phyloP scores from a whole-genome alignment of 2,329 filamentous ascomycete genomes.

The Teratosphaeria zuluensis region DNA sequence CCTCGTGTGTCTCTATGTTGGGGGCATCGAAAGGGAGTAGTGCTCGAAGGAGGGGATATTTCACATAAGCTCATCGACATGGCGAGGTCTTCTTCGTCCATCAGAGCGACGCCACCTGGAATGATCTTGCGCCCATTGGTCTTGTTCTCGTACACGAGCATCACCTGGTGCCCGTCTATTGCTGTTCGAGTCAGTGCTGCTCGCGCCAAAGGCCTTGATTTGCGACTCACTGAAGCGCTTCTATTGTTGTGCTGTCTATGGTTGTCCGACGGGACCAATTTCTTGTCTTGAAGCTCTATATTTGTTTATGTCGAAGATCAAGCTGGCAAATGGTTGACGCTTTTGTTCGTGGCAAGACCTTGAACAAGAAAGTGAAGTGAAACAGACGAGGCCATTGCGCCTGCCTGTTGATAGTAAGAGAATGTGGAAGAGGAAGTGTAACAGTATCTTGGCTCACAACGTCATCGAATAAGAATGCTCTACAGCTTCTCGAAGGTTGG shows the following conservation, averaged over 20 bases:
- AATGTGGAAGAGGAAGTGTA: not conserved
- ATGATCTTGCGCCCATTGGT: conserved; percentile 8
- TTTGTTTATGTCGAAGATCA: not conserved
- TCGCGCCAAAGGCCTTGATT: not conserved
- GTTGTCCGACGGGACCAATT: not conserved
- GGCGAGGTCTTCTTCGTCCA: conserved; percentile 6
- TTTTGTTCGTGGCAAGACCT: not conserved
- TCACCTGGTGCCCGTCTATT: not conserved
- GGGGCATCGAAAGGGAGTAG: not conserved
- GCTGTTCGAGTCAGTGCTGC: conserved; percentile 1
- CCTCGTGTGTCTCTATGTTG: conserved; percentile 5
- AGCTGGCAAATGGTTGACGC: not conserved
- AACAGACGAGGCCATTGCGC: too few species aligned
- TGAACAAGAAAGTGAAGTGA: not conserved
- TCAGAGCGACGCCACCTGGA: conserved; percentile 5
- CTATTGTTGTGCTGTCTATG: too few species aligned
- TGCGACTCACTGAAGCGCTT: not conserved
- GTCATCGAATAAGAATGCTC: not conserved
- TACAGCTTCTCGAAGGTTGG: conserved; percentile 79
- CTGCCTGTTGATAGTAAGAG: not conserved
- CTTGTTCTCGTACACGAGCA: conserved; percentile 10
- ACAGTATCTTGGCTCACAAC: not conserved
- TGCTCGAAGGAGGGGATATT: not conserved
- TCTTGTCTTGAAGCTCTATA: not conserved
- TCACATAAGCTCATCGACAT: conserved; percentile 6